A percentile compares a stretch with the other conserved stretches of the same genome.
phyloP scores from a whole-genome alignment of 352 stramenopile genomes.

The Globisporangium ultimum region DNA sequence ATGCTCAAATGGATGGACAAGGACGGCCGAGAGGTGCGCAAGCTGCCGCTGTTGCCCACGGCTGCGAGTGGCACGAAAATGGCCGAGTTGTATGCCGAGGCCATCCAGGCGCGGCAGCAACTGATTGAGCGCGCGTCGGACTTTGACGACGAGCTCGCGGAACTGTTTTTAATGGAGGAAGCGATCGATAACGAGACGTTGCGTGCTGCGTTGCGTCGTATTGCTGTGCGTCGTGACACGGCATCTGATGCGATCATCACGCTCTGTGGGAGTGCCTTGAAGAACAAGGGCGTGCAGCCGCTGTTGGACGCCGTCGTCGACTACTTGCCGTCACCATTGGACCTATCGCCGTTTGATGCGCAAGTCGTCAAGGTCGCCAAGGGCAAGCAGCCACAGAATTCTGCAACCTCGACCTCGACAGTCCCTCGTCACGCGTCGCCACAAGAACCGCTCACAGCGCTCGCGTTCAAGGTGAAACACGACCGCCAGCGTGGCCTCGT shows the following conservation, averaged over 20 bases:
- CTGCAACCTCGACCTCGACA: conserved; percentile 12
- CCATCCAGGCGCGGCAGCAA: conserved; percentile 37
- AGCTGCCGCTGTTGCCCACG: conserved; percentile 41
- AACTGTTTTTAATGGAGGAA: conserved; percentile 76
- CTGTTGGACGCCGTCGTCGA: conserved; percentile 97
- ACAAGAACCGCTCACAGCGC: conserved; percentile 46
- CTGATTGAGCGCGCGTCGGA: conserved; percentile 66
- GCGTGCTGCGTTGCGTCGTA: conserved; percentile 54
- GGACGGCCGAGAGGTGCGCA: conserved; percentile 51
- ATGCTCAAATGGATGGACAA: conserved; percentile 62
- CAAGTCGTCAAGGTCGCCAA: conserved; percentile 35
- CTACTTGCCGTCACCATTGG: conserved; percentile 95
- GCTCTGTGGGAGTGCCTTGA: conserved; percentile 63
- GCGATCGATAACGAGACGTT: conserved; percentile 46
- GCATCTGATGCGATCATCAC: conserved; percentile 46
- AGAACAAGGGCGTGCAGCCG: conserved; percentile 93
- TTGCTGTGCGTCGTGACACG: conserved; percentile 46
- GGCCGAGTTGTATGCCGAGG: conserved; percentile 43
- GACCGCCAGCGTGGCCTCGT: conserved; percentile 70
- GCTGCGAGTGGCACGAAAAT: conserved; percentile 31
- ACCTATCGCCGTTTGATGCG: conserved; percentile 72
- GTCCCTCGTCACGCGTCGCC: conserved; percentile 34
- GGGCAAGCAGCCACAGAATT: conserved; percentile 24
- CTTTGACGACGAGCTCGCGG: conserved; percentile 68
- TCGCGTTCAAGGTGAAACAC: conserved; percentile 81